Percentiles rank a stretch among this genome's conserved stretches.
Evolutionary conservation across 2,329 filamentous ascomycete species (phyloP).

Genomic region (Colletotrichum musae): DNA sequence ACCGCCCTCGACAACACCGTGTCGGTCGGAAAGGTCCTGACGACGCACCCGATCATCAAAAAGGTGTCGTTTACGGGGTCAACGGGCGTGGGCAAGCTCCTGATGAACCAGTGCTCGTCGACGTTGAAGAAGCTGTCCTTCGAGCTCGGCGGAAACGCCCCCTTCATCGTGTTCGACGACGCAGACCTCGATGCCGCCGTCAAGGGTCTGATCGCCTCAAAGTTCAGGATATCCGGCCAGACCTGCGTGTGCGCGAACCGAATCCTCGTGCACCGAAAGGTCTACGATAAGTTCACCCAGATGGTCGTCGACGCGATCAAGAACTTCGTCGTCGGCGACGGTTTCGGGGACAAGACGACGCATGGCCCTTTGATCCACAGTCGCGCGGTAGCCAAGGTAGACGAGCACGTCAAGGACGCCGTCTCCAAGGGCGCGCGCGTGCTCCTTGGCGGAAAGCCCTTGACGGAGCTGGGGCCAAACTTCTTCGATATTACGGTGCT

Average conservation of each 20-base stretch:
- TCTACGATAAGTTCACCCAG: slow-evolving; percentile 75
- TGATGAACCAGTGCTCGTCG: slow-evolving; percentile 80
- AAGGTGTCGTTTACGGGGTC: slow-evolving; percentile 87
- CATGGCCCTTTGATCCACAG: slow-evolving; percentile 82
- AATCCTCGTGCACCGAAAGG: slow-evolving; percentile 73
- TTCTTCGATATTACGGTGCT: slow-evolving; percentile 64
- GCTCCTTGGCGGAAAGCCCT: slow-evolving; percentile 68
- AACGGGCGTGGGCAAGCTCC: slow-evolving; percentile 78
- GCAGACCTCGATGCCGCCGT: slow-evolving; percentile 78
- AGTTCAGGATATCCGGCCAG: slow-evolving; percentile 75
- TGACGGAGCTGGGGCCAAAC: slow-evolving; percentile 54
- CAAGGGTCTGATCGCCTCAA: slow-evolving; percentile 66
- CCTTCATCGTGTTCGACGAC: slow-evolving; percentile 75
- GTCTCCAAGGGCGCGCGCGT: slow-evolving; percentile 79
- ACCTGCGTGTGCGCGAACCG: slow-evolving; percentile 77
- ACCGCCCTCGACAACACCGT: slow-evolving; percentile 66
- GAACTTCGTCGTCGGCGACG: slow-evolving; percentile 77
- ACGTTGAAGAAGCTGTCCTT: slow-evolving; percentile 78
- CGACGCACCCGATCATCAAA: slow-evolving; percentile 78
- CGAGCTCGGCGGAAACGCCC: slow-evolving; percentile 78
- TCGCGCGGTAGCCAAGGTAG: slow-evolving; percentile 78
- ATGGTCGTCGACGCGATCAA: slow-evolving; percentile 71
- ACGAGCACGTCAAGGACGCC: slow-evolving; percentile 78
- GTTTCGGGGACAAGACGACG: slow-evolving; percentile 77
- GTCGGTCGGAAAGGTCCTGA: slow-evolving; percentile 74